Base-by-base conservation (phyloP, 139 green algal genomes). In the Bryopsis sp. region DNA sequence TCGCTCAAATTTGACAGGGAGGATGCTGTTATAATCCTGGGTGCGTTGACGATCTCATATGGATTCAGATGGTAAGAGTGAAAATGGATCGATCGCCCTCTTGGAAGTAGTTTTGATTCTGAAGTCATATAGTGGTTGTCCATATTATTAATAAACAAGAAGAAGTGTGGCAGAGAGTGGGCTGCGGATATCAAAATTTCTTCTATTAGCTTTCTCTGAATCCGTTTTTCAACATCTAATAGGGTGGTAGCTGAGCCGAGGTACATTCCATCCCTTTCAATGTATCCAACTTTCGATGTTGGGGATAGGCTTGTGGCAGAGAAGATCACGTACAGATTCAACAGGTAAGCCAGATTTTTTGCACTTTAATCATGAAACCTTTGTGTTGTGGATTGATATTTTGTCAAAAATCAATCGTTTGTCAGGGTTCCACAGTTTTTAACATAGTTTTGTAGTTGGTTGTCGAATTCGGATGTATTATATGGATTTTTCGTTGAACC, bases 241-340 rank as follows among this genome's bases (percentile, higher is more conserved):
- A 88, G 82, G 70, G 90, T 92, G 31, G 87, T 98, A 58, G 94
- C 94, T 15, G 94, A 99, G 78, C 94, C 94, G 0, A 83, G 94
- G 3, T 99, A 95, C 84, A 99, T 99, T 68, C 94, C 94, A 0
- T 96, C 87, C 0, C 83, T 99, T 2, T 97, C 91, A 50, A 99
- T 99, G 94, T 98, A 84, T 75, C 94, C 94, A 2, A 92, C 81
- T 0, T 98, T 96, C 74, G 91, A 99, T 39, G 78, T 99, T 1
- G 93, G 93, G 2, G 94, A 99, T 79, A 67, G 94, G 1, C 81
- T 99, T 3, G 88, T 99, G 2, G 89, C 90, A 2, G 94, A 99
- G 76, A 98, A 98, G 82, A 72, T 99, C 28, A 97, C 91, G 0
- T 98, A 96, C 80, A 74, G 89, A 22, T 95, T 96, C 63, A 11